Evolutionary conservation across 73 alveolate species (phyloP), one percentile per base, ranked within the genome.

Genomic region (Uronychia setigera): DNA sequence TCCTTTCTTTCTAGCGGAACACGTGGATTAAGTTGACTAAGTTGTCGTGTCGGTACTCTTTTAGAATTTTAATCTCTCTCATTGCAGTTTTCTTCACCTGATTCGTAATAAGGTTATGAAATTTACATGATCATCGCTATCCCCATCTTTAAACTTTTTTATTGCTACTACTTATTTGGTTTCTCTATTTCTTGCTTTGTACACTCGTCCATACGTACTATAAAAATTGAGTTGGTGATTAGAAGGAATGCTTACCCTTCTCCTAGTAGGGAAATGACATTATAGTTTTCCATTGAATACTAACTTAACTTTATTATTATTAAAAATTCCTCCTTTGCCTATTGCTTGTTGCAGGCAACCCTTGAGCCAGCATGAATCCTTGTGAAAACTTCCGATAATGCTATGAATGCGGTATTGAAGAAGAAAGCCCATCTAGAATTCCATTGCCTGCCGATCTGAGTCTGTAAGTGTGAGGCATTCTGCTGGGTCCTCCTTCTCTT

Each of bases 51-150:
- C 28, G 5, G 27, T 31, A 59, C 59, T 60, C 35, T 33, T 86
- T 84, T 0, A 91, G 86, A 13, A 86, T 74, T 80, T 82, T n/a
- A 11, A 91, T 80, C 33, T 91, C 96, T 59, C 96, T 80, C 35
- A 84, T 67, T 26, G 58, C 89, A 1, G 85, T 86, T 33, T 81
- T 79, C 34, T 79, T 80, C 5, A 80, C 80, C 85, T 80, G 13
- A 1, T 26, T 1, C n/a, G n/a, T n/a, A n/a, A 31, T 84, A 60
- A 32, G 29, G 26, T 9, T 46, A 5, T 19, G 1, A 31, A 0
- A 29, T 67, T 14, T 83, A 83, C 90, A 83, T 83, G 90, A 32
- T 83, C 90, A 83, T 85, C 91, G 46, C 80, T 89, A n/a, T 80
- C 80, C 58, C 76, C 94, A 1, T 88, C 91, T 27, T 76, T 76